Conservation (phyloP, 768 basidiomycete species). For the Boletus huronensis region DNA sequence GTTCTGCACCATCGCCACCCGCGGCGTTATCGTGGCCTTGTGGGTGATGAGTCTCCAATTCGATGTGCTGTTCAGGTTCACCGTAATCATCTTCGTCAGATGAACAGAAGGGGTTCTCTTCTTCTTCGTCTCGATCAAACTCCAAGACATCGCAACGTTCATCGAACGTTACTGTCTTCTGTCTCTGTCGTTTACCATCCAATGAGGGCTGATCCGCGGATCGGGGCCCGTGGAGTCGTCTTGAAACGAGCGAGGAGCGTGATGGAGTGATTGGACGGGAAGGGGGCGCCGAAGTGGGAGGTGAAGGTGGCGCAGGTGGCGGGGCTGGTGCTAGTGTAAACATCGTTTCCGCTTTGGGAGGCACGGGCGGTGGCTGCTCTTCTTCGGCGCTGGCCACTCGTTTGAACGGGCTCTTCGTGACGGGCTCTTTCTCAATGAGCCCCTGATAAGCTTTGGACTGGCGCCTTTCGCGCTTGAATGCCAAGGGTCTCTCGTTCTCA, state of each 20-base stretch:
- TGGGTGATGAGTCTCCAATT: slow-evolving; percentile 11
- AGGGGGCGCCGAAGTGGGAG: slow-evolving; percentile 42
- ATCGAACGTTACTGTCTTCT: slow-evolving; percentile 79
- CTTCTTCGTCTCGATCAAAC: slow-evolving; percentile 67
- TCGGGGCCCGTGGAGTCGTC: slow-evolving; percentile 75
- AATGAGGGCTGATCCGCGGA: slow-evolving; percentile 38
- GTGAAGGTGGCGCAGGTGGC: slow-evolving; percentile 20
- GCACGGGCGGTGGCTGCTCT: slow-evolving; percentile 29
- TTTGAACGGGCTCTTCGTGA: slow-evolving; percentile 80
- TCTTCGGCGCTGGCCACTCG: slow-evolving; percentile 26
- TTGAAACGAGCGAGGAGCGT: slow-evolving; percentile 67
- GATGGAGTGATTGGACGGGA: slow-evolving; percentile 34
- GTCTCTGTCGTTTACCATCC: slow-evolving; percentile 44
- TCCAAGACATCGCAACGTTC: slow-evolving; percentile 81
- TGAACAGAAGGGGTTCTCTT: slow-evolving; percentile 45
- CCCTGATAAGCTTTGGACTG: slow-evolving; percentile 74
- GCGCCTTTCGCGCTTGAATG: slow-evolving; percentile 66
- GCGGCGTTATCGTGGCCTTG: slow-evolving; percentile 2
- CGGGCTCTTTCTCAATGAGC: slow-evolving; percentile 71
- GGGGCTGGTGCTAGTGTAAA: slow-evolving; percentile 1
- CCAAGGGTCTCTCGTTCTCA: slow-evolving; percentile 69
- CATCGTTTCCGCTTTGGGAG: slow-evolving; percentile 21
- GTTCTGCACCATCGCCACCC: slow-evolving; percentile 7
- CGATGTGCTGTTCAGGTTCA: slow-evolving; percentile 13
- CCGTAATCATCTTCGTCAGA: slow-evolving; percentile 33